Base-by-base conservation (phyloP, 352 stramenopile species). In the Halophytophthora polymorphica region DNA sequence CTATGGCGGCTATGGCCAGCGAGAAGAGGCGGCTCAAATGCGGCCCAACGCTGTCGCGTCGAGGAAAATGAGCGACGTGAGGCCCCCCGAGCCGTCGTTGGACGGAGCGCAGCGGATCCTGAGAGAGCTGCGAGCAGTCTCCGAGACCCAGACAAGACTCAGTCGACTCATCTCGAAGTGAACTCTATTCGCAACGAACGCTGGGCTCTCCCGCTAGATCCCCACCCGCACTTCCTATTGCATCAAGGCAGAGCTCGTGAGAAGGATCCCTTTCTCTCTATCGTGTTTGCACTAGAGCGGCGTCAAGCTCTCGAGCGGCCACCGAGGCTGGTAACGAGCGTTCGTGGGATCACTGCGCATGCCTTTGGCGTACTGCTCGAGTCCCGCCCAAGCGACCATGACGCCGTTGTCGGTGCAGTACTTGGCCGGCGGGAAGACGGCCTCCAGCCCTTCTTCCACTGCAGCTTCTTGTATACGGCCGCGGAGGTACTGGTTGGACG, bases 331-430 rank as follows among this genome's bases (percentile, higher is more conserved):
- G 62, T 94, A 94, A 21, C 81, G 78, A 34, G 73, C 71, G 6
- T 46, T 50, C 11, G 61, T 40, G 0, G 71, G 64, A 13, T 92
- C 76, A 49, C 69, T 87, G 2, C 82, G 80, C 58, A 81, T 75
- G 21, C 77, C 79, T 3, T 53, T 56, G 7, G 45, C 34, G 52
- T 88, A 77, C 21, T 75, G 66, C 55, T 95, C 82, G 12, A 93
- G 66, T 6, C 90, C 95, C 7, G 96, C 90, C 95, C 95, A 99
- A 2, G 96, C 96, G 41, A 97, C 73, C 93, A 98, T 98, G 21
- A 97, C 93, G 40, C 94, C 97, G 64, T 99, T 98, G 82, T 99
- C 97, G 2, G 96, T 99, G 74, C 97, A 99, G 37, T 99, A 88
- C 54, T 90, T 72, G 17, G 73, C 62, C 5, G 84, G 80, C 17